Base-by-base conservation (phyloP, 352 stramenopile genomes). In the Blastocystis sp. region DNA sequence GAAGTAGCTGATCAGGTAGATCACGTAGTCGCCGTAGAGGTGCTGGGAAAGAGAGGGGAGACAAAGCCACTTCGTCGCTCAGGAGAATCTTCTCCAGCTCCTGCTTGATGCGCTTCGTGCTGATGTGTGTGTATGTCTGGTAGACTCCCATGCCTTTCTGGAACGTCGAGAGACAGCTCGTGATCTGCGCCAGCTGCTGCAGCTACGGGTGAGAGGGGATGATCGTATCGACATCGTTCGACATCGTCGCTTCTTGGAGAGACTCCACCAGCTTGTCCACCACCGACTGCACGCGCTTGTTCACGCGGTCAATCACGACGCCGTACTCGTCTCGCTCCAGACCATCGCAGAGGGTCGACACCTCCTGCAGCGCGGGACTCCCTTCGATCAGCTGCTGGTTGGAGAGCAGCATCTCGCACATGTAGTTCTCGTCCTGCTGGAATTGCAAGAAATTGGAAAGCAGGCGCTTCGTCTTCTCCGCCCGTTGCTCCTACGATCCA, bases 81-180 rank as follows among this genome's bases (percentile, higher is more conserved):
- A 81, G 53, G 0, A 44, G 9, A 1, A 81, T 32, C 29, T 46
- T 81, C 27, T 54, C 46, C 18, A 81, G 51, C 27, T 81, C 69
- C 24, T 51, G 27, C 46, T 81, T 81, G n/a, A 81, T 81, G 24
- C 40, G 54, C 46, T 81, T 57, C 18, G 63, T 16, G 34, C 40
- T 40, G 24, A 81, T 81, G 32, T 64, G 44, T 8, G 69, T 81
- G 34, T 81, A 81, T 36, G 69, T 81, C 46, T 81, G 69, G 53
- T 64, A 81, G 21, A 81, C 69, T 40, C 69, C 69, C 69, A 81
- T 81, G 29, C 69, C 69, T 21, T 81, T 81, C 51, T 81, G 69
- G 69, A 81, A 81, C 21, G 69, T 81, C 8, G 69, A 81, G 11
- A 81, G 53, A 51, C 69, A 81, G 8, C 40, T 63, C 32, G 69